phyloP scores from a whole-genome alignment of 805 yeast species.

The Lipomyces spencermartinsiae region DNA sequence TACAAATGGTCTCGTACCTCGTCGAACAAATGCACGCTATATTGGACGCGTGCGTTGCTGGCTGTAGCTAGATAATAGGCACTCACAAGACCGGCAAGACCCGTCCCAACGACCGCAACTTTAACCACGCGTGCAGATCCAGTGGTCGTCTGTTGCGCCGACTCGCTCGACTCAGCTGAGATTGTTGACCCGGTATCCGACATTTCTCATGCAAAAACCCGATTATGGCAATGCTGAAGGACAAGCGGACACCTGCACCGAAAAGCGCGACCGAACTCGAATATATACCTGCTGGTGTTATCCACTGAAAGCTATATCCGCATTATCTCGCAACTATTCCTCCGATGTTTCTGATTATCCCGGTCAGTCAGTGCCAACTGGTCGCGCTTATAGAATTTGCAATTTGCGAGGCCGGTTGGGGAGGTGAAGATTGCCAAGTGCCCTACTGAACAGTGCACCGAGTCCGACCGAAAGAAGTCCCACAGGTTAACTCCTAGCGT shows the following conservation, averaged over 20 bases:
- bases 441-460: no score
- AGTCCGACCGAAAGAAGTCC: no score
- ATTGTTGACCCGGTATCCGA: not conserved
- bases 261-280: not conserved
- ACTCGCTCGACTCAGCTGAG: not conserved
- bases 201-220: not conserved
- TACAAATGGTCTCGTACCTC: constrained; percentile 19
- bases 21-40: constrained; percentile 34
- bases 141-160: not conserved
- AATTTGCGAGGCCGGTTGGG: not conserved
- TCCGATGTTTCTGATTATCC: not conserved
- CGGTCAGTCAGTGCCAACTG: not conserved
- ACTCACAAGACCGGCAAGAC: constrained; percentile 33
- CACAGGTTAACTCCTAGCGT: no score
- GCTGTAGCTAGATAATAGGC: constrained; percentile 27
- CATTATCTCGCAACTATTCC: not conserved
- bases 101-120: constrained; percentile 33
- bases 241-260: not conserved
- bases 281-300: not conserved
- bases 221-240: not conserved
- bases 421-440: no score
- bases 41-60: constrained; percentile 11
- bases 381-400: not conserved
- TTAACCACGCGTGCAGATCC: constrained; percentile 10
- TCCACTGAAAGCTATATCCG: not conserved